Evolutionary conservation across 768 basidiomycete genomes (phyloP).

Genomic region (Mycena indigotica): DNA sequence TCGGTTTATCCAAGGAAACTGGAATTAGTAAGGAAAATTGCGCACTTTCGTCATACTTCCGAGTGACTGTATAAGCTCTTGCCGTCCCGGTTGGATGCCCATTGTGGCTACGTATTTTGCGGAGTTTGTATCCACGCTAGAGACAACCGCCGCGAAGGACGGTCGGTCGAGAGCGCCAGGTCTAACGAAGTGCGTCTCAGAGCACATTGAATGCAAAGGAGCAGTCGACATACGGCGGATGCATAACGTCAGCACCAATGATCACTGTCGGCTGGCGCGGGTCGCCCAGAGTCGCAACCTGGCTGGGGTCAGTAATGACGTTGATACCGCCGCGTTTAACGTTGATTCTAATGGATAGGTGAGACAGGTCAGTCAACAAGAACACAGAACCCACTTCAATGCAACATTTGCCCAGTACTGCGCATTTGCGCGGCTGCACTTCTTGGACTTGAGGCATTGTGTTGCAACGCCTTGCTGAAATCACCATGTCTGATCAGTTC

Average conservation of each 20-base stretch:
- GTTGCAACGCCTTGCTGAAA: slow-evolving; percentile 70
- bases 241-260: slow-evolving; percentile 56
- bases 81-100: slow-evolving; percentile 57
- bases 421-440: slow-evolving; percentile 63
- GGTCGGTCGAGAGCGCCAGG: slow-evolving; percentile 51
- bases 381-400: slow-evolving; percentile 59
- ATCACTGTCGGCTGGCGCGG: slow-evolving; percentile 76
- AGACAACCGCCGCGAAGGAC: slow-evolving; percentile 57
- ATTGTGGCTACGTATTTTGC: slow-evolving; percentile 72
- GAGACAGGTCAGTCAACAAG: slow-evolving; percentile 1
- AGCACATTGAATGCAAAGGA: slow-evolving; percentile 29
- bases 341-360: slow-evolving; percentile 57
- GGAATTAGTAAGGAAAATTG: slow-evolving; percentile 57
- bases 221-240: slow-evolving; percentile 8
- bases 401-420: slow-evolving; percentile 84
- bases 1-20: slow-evolving; percentile 47
- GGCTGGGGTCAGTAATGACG: slow-evolving; percentile 66
- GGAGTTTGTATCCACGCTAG: slow-evolving; percentile 52
- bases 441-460: slow-evolving; percentile 70
- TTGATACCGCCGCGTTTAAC: slow-evolving; percentile 86
- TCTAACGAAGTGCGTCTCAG: slow-evolving; percentile 50
- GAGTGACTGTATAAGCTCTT: slow-evolving; percentile 77
- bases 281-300: slow-evolving; percentile 65
- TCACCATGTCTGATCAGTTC: background rate
- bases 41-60: slow-evolving; percentile 57